These are phyloP conservation scores for Salix udensis DNA, from an alignment of 345 rosid genomes.

Conservation along the genomic window DNA sequence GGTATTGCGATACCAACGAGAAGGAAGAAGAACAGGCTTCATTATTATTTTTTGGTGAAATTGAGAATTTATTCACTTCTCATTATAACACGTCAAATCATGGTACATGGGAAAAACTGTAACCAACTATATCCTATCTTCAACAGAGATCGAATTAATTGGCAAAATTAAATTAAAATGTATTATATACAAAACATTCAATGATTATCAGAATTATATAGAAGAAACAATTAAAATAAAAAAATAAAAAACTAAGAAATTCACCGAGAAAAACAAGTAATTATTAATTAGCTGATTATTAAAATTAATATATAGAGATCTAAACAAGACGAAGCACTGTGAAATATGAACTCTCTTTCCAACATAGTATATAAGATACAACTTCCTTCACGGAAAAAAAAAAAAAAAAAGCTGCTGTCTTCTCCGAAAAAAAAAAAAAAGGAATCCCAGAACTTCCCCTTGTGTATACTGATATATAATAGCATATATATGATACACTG, in stretches of 20 bases:
- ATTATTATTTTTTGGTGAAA: background rate
- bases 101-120: background rate
- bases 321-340: background rate
- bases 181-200: background rate
- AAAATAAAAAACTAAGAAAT: background rate
- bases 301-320: background rate
- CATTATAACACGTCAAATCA: background rate
- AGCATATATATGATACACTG: background rate
- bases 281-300: background rate
- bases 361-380: background rate
- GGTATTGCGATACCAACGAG: background rate
- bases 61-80: background rate
- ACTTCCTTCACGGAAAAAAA: background rate
- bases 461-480: background rate
- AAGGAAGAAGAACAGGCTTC: background rate
- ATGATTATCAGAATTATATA: background rate
- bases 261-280: background rate
- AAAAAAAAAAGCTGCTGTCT: background rate
- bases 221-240: background rate
- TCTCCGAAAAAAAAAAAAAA: background rate
- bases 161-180: background rate
- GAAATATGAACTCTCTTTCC: background rate
- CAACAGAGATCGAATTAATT: background rate
- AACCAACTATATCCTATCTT: slow-evolving; percentile 13
- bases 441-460: background rate